Evolutionary conservation across 495 filamentous ascomycete genomes (phyloP), one percentile per base, ranked within the genome.

Genomic region (Xylaria telfairii): DNA sequence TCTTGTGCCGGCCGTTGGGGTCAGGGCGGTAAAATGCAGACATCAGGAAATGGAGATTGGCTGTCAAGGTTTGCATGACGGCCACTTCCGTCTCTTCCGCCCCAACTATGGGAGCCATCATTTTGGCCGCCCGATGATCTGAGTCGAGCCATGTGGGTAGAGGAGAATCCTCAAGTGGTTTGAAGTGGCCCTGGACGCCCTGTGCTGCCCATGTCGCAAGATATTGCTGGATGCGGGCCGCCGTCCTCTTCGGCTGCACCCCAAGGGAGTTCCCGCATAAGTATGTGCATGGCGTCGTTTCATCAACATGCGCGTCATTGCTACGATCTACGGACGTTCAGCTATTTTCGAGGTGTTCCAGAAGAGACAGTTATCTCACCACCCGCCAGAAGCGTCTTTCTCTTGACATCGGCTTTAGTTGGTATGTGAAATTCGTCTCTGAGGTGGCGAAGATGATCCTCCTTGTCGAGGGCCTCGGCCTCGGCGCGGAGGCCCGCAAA

Each of bases 181-280:
- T 91, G 83, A 98, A 98, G 83, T 99, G 96, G 0, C 95, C 96
- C 54, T 90, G 91, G 21, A 99, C 96, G n/a, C 92, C 96, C 77
- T 97, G 96, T 1, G 90, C 92, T 3, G 92, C 92, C 96, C 96
- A 99, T 17, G 93, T 92, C 28, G 86, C 82, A 39, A 99, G 88
- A 76, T 97, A 95, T 65, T 90, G 87, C 49, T 89, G 85, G 73
- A 99, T 87, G 72, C 93, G 91, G 19, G 85, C 81, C 51, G 86
- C 83, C 2, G 91, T 93, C 66, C 87, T 86, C 68, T 87, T 88
- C 46, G 96, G 96, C 77, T 98, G 96, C 41, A 96, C 86, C 51
- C 96, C 96, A 12, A 99, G 86, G 5, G 96, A 99, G 82, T 99
- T 97, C n/a, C 96, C 96, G 76, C 95, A 97, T 51, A 99, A 86